These are phyloP conservation scores for Xylaria acuta DNA, from an alignment of 495 filamentous ascomycete species.

Conservation along the genomic window DNA sequence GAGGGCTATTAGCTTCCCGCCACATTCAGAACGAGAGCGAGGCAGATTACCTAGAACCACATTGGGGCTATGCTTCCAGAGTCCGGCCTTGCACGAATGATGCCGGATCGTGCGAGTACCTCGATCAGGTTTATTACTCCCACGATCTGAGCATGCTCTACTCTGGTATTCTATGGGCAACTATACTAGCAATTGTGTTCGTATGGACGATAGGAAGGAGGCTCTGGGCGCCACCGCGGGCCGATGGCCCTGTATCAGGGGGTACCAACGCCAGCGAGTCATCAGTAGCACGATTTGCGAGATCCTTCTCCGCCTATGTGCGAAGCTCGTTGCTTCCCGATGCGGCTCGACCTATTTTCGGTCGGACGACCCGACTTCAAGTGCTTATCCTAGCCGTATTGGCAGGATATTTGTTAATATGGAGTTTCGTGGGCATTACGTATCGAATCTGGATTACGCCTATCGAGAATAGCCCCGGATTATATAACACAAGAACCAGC, in stretches of 20 bases:
- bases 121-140: conserved; percentile 64
- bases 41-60: conserved; percentile 51
- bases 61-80: conserved; percentile 68
- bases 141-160: conserved; percentile 68
- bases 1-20: conserved; percentile 25
- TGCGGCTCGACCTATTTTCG: conserved; percentile 41
- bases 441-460: conserved; percentile 68
- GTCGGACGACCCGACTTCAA: conserved; percentile 49
- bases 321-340: conserved; percentile 56
- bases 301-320: conserved; percentile 38
- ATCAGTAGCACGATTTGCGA: conserved; percentile 34
- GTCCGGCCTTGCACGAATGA: conserved; percentile 66
- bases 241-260: conserved; percentile 44
- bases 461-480: conserved; percentile 50
- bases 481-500: conserved; percentile 62
- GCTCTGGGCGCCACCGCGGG: conserved; percentile 45
- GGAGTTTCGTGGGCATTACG: conserved; percentile 65
- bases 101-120: conserved; percentile 66
- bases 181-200: conserved; percentile 57
- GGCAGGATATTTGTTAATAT: conserved; percentile 62
- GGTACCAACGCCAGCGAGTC: conserved; percentile 22
- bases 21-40: conserved; percentile 50
- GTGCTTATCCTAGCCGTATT: conserved; percentile 54
- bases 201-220: conserved; percentile 52
- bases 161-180: conserved; percentile 65